Conservation (phyloP, 1,139 yeast species). For the Saccharomycopsis phalli region DNA sequence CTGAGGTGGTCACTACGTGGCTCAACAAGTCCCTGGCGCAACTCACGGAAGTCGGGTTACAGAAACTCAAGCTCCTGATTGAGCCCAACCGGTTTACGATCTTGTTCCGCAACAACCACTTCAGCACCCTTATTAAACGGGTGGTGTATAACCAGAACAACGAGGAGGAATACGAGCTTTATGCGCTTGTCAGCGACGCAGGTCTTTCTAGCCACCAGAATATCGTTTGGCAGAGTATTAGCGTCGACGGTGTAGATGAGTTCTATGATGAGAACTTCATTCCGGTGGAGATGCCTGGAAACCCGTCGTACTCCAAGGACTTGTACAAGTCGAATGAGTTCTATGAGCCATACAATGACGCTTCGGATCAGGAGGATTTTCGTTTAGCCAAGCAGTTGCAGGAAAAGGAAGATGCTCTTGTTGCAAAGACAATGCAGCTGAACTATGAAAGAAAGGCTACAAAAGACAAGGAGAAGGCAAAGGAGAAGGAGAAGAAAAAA, state of each 20-base stretch:
- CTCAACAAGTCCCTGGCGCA: conserved; percentile 54
- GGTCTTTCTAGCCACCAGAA: conserved; percentile 43
- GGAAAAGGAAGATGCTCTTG: conserved; percentile 48
- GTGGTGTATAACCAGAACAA: conserved; percentile 20
- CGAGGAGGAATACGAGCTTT: conserved; percentile 36
- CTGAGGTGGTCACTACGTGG: conserved; percentile 30
- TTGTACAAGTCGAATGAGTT: conserved; percentile 12
- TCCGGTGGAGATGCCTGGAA: conserved; percentile 27
- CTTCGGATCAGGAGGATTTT: conserved; percentile 29
- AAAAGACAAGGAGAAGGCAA: not conserved
- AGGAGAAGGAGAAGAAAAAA: not conserved
- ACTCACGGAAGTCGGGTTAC: conserved; percentile 56
- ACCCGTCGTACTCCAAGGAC: conserved; percentile 15
- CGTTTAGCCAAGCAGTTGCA: conserved; percentile 46
- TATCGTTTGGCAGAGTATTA: conserved; percentile 72
- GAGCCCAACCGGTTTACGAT: conserved; percentile 45
- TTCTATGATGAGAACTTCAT: conserved; percentile 57
- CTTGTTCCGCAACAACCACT: conserved; percentile 80
- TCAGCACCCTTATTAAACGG: conserved; percentile 58
- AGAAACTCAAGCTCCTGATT: conserved; percentile 33
- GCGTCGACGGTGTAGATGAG: conserved; percentile 60
- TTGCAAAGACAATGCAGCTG: conserved; percentile 42
- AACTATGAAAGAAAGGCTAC: conserved; percentile 4
- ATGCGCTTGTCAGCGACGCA: conserved; percentile 61
- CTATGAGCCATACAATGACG: conserved; percentile 22